Conservation (phyloP, 495 filamentous ascomycete genomes). For the Podospora didyma region DNA sequence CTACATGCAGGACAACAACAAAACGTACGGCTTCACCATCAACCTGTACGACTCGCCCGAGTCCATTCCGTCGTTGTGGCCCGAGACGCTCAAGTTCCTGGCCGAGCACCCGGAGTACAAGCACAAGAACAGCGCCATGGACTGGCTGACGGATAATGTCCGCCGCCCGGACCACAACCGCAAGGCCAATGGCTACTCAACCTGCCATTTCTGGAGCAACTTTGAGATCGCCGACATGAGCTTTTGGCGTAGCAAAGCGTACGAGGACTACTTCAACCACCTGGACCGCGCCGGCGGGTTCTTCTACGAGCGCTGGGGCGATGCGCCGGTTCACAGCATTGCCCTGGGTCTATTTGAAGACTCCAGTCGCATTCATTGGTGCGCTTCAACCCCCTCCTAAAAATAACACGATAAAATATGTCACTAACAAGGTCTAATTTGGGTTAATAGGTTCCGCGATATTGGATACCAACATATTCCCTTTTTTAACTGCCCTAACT, state of each 20-base stretch:
- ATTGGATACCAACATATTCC: slow-evolving; percentile 99
- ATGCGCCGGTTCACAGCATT: slow-evolving; percentile 95
- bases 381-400: slow-evolving; percentile 29
- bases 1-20: slow-evolving; percentile 95
- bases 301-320: slow-evolving; percentile 99
- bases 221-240: slow-evolving; percentile 96
- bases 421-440: slow-evolving; percentile 10
- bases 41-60: slow-evolving; percentile 90
- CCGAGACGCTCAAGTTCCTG: slow-evolving; percentile 85
- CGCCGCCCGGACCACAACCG: slow-evolving; percentile 74
- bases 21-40: slow-evolving; percentile 98
- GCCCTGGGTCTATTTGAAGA: slow-evolving; percentile 94
- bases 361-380: slow-evolving; percentile 91
- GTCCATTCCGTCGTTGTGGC: slow-evolving; percentile 89
- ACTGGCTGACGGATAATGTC: slow-evolving; percentile 77
- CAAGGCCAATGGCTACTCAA: slow-evolving; percentile 87
- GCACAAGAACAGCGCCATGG: slow-evolving; percentile 76
- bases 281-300: slow-evolving; percentile 93
- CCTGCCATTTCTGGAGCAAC: slow-evolving; percentile 99
- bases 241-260: slow-evolving; percentile 89
- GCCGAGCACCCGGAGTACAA: slow-evolving; percentile 78
- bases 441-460: slow-evolving; percentile 96
- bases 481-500: slow-evolving; percentile 98
- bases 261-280: slow-evolving; percentile 95
- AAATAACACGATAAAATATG: background rate